A percentile compares a stretch with the other conserved stretches of the same genome.
Evolutionary conservation across 345 rosid genomes (phyloP).

Genomic region (Eutrema japonicum): DNA sequence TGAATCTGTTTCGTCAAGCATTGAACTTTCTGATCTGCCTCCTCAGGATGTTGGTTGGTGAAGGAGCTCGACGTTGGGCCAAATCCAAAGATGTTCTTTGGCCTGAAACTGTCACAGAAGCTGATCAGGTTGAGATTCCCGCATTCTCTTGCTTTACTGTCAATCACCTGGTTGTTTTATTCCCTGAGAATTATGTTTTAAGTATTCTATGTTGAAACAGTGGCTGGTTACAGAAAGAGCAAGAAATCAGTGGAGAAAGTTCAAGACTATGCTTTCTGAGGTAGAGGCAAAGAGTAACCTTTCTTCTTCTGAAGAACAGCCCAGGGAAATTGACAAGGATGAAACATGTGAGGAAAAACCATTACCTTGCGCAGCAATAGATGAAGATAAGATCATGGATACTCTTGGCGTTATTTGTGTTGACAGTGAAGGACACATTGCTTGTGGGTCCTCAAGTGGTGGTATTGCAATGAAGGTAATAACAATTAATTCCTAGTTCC

Average conservation of each 20-base stretch:
- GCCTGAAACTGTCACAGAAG: slow-evolving; percentile 57
- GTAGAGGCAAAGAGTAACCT: slow-evolving; percentile 47
- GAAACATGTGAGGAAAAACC: slow-evolving; percentile 42
- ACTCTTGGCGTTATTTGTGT: slow-evolving; percentile 96
- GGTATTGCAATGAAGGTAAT: slow-evolving; percentile 92
- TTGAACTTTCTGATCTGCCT: slow-evolving; percentile 25
- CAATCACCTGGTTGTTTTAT: background rate
- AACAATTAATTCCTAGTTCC: slow-evolving; percentile 9
- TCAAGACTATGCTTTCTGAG: slow-evolving; percentile 68
- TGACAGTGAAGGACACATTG: slow-evolving; percentile 78
- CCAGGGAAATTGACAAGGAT: slow-evolving; percentile 35
- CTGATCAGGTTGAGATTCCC: slow-evolving; percentile 62
- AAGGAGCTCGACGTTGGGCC: slow-evolving; percentile 88
- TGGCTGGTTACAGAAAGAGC: slow-evolving; percentile 89
- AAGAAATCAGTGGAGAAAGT: slow-evolving; percentile 73
- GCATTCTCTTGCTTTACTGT: slow-evolving; percentile 9
- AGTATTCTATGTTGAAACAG: slow-evolving; percentile 46
- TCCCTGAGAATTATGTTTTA: background rate
- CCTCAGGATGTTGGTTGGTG: slow-evolving; percentile 89
- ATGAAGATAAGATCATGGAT: slow-evolving; percentile 71
- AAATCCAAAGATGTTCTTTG: slow-evolving; percentile 61
- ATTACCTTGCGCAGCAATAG: slow-evolving; percentile 31
- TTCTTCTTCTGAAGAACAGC: slow-evolving; percentile 30
- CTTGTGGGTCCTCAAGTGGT: slow-evolving; percentile 92
- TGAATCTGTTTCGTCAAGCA: background rate